Percentiles rank a stretch among this genome's conserved stretches.
phyloP scores from a whole-genome alignment of 768 basidiomycete species.

The Pisolithus microcarpus region DNA sequence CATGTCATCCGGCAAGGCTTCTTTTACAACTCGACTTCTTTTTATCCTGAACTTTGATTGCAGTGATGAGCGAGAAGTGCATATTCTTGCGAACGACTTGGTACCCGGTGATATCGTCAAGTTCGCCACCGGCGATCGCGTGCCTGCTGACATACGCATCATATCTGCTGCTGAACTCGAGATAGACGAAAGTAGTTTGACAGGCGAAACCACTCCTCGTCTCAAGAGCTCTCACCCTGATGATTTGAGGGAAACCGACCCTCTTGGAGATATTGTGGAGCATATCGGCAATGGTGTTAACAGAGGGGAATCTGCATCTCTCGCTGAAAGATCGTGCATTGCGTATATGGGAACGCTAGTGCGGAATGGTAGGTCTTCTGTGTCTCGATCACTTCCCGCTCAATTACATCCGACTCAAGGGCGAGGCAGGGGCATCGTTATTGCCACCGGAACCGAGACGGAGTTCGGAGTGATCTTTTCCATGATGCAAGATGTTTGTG shows the following conservation, averaged over 20 bases:
- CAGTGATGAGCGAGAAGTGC: slow-evolving; percentile 51
- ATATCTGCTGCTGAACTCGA: slow-evolving; percentile 79
- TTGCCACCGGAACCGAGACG: slow-evolving; percentile 77
- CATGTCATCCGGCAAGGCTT: slow-evolving; percentile 63
- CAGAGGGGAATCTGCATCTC: slow-evolving; percentile 37
- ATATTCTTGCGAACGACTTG: slow-evolving; percentile 93
- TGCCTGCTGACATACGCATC: slow-evolving; percentile 89
- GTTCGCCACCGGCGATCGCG: slow-evolving; percentile 85
- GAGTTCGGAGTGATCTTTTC: slow-evolving; percentile 96
- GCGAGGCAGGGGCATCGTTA: slow-evolving; percentile 78
- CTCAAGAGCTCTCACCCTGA: slow-evolving; percentile 59
- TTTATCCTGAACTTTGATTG: not conserved
- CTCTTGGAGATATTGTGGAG: not conserved
- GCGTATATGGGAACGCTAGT: slow-evolving; percentile 97
- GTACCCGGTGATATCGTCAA: slow-evolving; percentile 91
- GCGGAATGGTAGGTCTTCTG: slow-evolving; percentile 55
- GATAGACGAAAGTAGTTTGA: slow-evolving; percentile 92
- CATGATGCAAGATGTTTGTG: slow-evolving; percentile 91
- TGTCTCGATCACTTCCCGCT: not conserved
- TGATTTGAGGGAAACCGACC: slow-evolving; percentile 30
- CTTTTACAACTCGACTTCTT: not conserved
- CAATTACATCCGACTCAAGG: slow-evolving; percentile 35
- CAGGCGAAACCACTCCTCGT: slow-evolving; percentile 84
- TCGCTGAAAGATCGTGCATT: slow-evolving; percentile 82
- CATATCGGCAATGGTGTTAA: slow-evolving; percentile 26